Conservation (phyloP, 495 filamentous ascomycete genomes). For the Saxispiralis lemnorum region DNA sequence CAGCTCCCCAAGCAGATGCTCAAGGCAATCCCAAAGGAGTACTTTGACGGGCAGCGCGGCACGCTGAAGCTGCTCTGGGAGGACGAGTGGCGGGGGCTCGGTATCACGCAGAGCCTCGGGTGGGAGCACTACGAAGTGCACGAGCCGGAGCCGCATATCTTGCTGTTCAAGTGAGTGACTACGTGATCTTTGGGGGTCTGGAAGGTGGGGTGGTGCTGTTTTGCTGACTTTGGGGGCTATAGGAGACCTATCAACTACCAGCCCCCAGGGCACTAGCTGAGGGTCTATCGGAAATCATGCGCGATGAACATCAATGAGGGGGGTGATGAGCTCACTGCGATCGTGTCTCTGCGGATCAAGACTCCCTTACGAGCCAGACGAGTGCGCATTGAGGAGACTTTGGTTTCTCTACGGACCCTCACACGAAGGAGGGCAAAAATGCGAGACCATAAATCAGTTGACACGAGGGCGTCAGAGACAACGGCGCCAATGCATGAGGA, state of each 20-base stretch:
- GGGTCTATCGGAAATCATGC: too few species aligned
- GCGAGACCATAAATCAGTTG: too few species aligned
- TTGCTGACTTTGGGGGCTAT: background rate
- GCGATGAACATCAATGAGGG: background rate
- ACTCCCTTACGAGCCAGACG: too few species aligned
- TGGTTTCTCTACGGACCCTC: too few species aligned
- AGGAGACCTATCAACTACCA: conserved; percentile 81
- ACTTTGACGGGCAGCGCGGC: conserved; percentile 76
- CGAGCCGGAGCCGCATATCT: conserved; percentile 92
- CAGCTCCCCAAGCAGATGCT: conserved; percentile 96
- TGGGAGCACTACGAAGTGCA: conserved; percentile 99
- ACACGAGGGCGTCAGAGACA: too few species aligned
- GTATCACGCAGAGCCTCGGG: conserved; percentile 94
- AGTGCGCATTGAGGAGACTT: too few species aligned
- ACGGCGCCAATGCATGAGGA: too few species aligned
- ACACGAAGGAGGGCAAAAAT: too few species aligned
- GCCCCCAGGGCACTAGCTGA: conserved; percentile 33
- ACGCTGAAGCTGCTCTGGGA: conserved; percentile 95
- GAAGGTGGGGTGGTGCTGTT: background rate
- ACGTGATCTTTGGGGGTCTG: too few species aligned
- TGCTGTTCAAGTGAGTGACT: conserved; percentile 79
- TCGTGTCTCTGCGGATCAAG: too few species aligned
- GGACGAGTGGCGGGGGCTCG: conserved; percentile 90
- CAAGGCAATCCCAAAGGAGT: conserved; percentile 87
- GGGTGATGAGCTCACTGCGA: too few species aligned